Base-by-base conservation (phyloP, 352 stramenopile species). In the Globisporangium ultimum region DNA sequence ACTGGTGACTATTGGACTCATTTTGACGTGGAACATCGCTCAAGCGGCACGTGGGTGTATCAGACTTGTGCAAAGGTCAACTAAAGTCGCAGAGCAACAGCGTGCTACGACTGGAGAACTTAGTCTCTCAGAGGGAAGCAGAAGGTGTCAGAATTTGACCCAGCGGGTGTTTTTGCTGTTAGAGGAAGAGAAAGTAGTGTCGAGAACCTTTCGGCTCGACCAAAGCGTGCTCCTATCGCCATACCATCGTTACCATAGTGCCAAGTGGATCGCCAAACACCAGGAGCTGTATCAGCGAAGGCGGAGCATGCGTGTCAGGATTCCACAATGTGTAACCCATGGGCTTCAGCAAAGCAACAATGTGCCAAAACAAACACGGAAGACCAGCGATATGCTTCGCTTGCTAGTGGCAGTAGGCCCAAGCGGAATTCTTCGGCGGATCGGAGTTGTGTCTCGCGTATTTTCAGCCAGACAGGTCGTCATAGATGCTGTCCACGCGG, bases 21-120 rank as follows among this genome's bases (percentile, higher is more conserved):
- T 83, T 15, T 17, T 71, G 7, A 20, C 49, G 2, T 62, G 72
- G 21, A 65, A 71, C 43, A 18, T 48, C 22, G 9, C 53, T 14
- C 43, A 58, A 28, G 40, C 28, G 18, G 24, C 42, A 3, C 8
- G 17, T 20, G 28, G 42, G 10, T 58, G 40, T 2, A 10, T 38
- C 22, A 42, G 17, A 11, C 40, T 48, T n/a, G 21, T 43, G 21
- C 21, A 40, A 36, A 36, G 28, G 28, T 36, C 28, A 36, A 11
- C 28, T 10, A 14, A 38, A 50, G 13, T 17, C 41, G 9, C 22
- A 17, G 5, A 17, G n/a, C 13, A 53, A 53, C 15, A n/a, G 17
- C 15, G n/a, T 21, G 15, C 48, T 53, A 17, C 48, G 28, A 24
- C 13, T 18, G 24, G n/a, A n/a, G 15, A n/a, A 42, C 48, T 9